Conservation (phyloP, 2,329 filamentous ascomycete species). For the Ilyonectria mors-panacis region DNA sequence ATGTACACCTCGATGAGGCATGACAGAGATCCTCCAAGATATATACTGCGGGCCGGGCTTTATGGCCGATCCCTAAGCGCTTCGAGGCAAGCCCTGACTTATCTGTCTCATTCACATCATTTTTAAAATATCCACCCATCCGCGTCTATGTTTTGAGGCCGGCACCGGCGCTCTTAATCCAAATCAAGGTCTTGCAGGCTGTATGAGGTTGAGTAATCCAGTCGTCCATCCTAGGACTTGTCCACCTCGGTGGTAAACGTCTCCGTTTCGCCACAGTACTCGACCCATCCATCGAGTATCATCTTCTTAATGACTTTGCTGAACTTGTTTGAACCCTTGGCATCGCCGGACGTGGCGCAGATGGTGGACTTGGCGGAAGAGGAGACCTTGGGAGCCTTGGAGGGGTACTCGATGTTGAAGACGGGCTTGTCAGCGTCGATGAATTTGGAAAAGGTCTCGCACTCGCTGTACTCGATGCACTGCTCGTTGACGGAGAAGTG, state of each 20-base stretch:
- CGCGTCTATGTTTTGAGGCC: not conserved
- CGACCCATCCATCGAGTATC: constrained; percentile 74
- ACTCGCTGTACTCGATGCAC: constrained; percentile 74
- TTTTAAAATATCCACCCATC: not conserved
- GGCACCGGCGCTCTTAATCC: not conserved
- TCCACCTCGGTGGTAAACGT: constrained; percentile 46
- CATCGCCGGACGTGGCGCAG: constrained; percentile 59
- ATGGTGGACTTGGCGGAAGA: constrained; percentile 53
- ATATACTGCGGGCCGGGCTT: not conserved
- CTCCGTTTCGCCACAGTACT: constrained; percentile 63
- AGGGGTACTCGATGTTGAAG: constrained; percentile 81
- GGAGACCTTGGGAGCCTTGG: constrained; percentile 60
- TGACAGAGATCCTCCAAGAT: not conserved
- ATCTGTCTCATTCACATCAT: not conserved
- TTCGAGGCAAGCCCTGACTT: not conserved
- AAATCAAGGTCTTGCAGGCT: not conserved
- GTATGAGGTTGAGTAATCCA: not conserved
- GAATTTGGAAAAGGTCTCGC: constrained; percentile 70
- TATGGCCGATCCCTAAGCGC: not conserved
- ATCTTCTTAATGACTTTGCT: constrained; percentile 78
- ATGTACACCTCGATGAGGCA: not conserved
- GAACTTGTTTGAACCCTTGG: constrained; percentile 64
- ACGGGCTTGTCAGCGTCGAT: constrained; percentile 75
- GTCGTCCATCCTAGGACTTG: constrained; percentile 16
- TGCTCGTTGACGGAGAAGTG: constrained; percentile 81